Conservation (phyloP, 1,284 basidiomycete genomes). For the Leccinum pallidistipes region DNA sequence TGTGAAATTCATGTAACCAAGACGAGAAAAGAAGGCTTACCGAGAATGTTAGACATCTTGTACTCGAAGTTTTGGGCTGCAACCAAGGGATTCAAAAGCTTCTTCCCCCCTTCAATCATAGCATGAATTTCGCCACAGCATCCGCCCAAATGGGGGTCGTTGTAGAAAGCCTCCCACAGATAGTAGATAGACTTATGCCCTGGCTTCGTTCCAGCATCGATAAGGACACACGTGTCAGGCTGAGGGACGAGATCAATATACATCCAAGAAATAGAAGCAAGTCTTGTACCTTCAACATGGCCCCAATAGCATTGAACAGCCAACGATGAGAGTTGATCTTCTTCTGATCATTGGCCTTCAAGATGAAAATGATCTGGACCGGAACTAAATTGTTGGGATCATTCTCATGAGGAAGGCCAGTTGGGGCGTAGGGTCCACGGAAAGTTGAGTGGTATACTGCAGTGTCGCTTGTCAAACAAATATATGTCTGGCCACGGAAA, state of each 20-base stretch:
- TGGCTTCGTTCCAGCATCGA: constrained; percentile 95
- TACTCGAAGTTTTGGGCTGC: constrained; percentile 99
- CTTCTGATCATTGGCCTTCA: constrained; percentile 97
- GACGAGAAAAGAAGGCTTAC: constrained; percentile 38
- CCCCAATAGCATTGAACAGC: constrained; percentile 96
- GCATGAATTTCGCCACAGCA: constrained; percentile 93
- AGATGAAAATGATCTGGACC: constrained; percentile 92
- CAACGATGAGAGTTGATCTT: constrained; percentile 97
- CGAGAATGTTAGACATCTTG: constrained; percentile 95
- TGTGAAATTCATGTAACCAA: constrained; percentile 7
- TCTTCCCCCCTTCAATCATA: constrained; percentile 91
- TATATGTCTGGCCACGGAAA: constrained; percentile 1
- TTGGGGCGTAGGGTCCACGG: constrained; percentile 86
- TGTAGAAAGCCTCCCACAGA: constrained; percentile 92
- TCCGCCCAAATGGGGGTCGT: constrained; percentile 71
- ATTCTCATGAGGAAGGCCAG: constrained; percentile 84
- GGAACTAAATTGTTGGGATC: constrained; percentile 92
- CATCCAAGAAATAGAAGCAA: constrained; percentile 8
- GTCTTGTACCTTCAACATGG: constrained; percentile 62
- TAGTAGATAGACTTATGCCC: constrained; percentile 97
- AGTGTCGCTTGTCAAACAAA: constrained; percentile 11
- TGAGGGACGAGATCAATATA: constrained; percentile 34
- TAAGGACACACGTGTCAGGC: constrained; percentile 88
- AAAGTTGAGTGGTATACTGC: constrained; percentile 89
- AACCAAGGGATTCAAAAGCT: constrained; percentile 90